Base-by-base conservation (phyloP, 192 early-diverging fungal species). In the Coemansia sp. region DNA sequence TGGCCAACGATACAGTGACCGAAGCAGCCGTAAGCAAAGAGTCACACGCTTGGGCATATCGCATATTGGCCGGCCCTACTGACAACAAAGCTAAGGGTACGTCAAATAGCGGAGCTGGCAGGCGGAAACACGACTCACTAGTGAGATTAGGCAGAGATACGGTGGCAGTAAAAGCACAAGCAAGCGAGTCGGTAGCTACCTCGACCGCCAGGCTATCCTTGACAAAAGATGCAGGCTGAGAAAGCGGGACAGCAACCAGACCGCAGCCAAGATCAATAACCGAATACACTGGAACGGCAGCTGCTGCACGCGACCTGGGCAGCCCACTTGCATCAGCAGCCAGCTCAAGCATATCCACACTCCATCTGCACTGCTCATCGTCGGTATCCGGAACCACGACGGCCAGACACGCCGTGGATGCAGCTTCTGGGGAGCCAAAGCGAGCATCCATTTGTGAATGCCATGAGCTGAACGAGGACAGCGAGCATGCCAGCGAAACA, bases 391-490 rank as follows among this genome's bases (percentile, higher is more conserved):
- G 49, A 5, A 34, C 49, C 14, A n/a, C 25, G 10, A 60, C 7
- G 8, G 48, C 48, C 48, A 52, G 37, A 7, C 47, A 60, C 33
- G 43, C 30, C 13, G 45, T 0, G 23, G 17, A 15, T n/a, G 37
- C 37, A 7, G 37, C 19, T 4, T 9, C n/a, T 6, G 33, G 21
- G 4, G 21, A 15, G 15, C 24, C 47, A 30, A 22, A 17, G 49
- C 27, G 49, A 0, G 3, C 49, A 34, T 2, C 42, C 47, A 62
- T 22, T 27, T 53, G 60, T 3, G 25, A n/a, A 33, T 42, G 51
- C 60, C 60, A 62, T 15, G 60, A 41, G 41, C 19, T 39, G 33
- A 62, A 62, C 25, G 51, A 43, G 14, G 42, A 39, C 42, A 62
- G 27, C 33, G 60, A 62, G 51, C 60, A 62, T 3, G 4, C 34